Evolutionary conservation across 176 grass and related monocot species (phyloP), one percentile per base, ranked within the genome.

Genomic region (Triticum aestivum): DNA sequence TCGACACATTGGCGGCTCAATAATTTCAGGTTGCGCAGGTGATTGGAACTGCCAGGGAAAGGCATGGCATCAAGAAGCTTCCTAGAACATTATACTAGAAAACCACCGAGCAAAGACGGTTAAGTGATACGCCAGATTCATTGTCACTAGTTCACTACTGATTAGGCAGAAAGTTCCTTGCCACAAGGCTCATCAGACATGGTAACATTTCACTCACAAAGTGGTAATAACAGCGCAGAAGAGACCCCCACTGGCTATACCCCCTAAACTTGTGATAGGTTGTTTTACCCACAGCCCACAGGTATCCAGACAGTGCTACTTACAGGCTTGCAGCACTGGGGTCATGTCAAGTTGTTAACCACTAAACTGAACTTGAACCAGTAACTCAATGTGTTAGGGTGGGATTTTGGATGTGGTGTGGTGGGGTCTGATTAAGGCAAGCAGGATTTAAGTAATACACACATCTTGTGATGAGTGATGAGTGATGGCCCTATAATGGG

Each of bases 161-260:
- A 91, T 85, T 91, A 85, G 86, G 82, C 78, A 85, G 78, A 91
- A 88, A 88, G 82, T 11, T 82, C 52, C 37, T 11, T 1, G 39
- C 29, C 62, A 77, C 38, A 81, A 77, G 38, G 76, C 27, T 69
- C 29, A 9, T 1, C 65, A 79, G 33, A 38, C 61, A 54, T 3
- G 76, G 63, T 49, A 78, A 41, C 26, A 66, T 5, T 66, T 65
- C 56, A 33, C 61, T 52, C 54, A 64, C 42, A 0, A 26, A 52
- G 61, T 49, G 41, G 24, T 79, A 79, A 15, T 80, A 41, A 52
- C 68, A 59, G 61, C 34, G 82, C 35, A 47, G 7, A 90, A 83
- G 1, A 84, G 49, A 82, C 39, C 11, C 9, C 3, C 56, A 47
- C 24, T 15, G 5, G 37, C 24, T 12, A 79, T 52, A 64, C 17